Conservation (phyloP, 2,329 filamentous ascomycete genomes). For the Colletotrichum eleusines region DNA sequence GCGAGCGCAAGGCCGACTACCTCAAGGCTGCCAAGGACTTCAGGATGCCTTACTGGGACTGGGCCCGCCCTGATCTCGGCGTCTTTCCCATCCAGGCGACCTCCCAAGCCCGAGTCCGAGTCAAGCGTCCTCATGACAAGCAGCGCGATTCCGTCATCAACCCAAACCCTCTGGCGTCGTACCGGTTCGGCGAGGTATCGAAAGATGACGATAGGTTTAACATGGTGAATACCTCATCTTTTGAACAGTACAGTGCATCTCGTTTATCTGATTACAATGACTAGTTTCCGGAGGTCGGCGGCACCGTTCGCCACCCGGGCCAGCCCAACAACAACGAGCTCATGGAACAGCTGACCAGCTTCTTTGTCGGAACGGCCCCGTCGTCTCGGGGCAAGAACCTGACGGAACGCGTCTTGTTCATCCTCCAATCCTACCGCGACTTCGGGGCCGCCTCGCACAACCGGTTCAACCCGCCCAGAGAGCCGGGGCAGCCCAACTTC, state of each 20-base stretch:
- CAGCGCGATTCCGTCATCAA: conserved; percentile 17
- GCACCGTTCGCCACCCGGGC: conserved; percentile 44
- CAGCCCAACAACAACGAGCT: conserved; percentile 9
- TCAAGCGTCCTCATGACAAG: conserved; percentile 45
- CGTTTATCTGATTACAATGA: background rate
- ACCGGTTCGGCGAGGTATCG: conserved; percentile 30
- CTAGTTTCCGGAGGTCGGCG: conserved; percentile 19
- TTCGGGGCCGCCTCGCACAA: conserved; percentile 31
- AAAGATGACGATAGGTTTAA: conserved; percentile 1
- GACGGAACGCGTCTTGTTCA: conserved; percentile 37
- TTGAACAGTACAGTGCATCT: background rate
- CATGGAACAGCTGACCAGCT: conserved; percentile 11
- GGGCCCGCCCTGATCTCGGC: conserved; percentile 43
- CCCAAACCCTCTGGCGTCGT: conserved; percentile 26
- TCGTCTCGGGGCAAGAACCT: conserved; percentile 19
- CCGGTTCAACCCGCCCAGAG: conserved; percentile 13
- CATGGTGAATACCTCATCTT: background rate
- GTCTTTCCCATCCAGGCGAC: conserved; percentile 43
- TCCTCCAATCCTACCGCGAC: conserved; percentile 38
- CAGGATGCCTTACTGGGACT: conserved; percentile 53
- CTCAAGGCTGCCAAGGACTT: conserved; percentile 46
- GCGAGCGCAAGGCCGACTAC: conserved; percentile 44
- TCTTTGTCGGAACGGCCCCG: conserved; percentile 22
- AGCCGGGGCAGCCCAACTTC: conserved; percentile 21
- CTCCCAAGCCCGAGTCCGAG: conserved; percentile 28